Conservation (phyloP, 257 asterid species). For the Paulownia fortunei region DNA sequence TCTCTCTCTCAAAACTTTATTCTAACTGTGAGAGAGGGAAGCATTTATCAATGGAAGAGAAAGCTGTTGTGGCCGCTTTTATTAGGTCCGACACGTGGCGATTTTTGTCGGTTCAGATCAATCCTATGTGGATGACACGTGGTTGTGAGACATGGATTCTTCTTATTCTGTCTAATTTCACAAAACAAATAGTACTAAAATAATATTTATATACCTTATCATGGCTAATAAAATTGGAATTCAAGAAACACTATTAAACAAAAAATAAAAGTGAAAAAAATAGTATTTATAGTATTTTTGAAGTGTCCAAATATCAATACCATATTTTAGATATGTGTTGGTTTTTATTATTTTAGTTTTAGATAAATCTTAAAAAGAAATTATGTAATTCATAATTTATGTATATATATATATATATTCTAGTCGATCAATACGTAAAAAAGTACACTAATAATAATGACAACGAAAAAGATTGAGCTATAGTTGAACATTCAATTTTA, state of each 20-base stretch:
- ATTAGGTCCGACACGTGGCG: constrained; percentile 44
- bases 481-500: not conserved
- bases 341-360: not conserved
- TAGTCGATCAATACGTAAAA: no score
- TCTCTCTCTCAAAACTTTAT: constrained; percentile 24
- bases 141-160: not conserved
- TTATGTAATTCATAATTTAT: no score
- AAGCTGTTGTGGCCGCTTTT: constrained; percentile 33
- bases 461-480: not conserved
- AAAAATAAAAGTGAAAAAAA: no score
- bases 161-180: not conserved
- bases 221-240: no score
- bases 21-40: constrained; percentile 18
- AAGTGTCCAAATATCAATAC: no score
- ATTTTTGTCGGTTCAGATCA: not conserved
- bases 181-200: not conserved
- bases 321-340: no score
- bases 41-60: constrained; percentile 34
- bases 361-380: no score
- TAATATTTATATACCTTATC: no score
- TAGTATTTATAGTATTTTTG: no score
- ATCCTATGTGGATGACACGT: constrained; percentile 47
- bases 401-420: no score
- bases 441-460: not conserved
- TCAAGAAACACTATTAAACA: no score